phyloP scores from a whole-genome alignment of 768 basidiomycete species.

The Kwoniella bestiolae region DNA sequence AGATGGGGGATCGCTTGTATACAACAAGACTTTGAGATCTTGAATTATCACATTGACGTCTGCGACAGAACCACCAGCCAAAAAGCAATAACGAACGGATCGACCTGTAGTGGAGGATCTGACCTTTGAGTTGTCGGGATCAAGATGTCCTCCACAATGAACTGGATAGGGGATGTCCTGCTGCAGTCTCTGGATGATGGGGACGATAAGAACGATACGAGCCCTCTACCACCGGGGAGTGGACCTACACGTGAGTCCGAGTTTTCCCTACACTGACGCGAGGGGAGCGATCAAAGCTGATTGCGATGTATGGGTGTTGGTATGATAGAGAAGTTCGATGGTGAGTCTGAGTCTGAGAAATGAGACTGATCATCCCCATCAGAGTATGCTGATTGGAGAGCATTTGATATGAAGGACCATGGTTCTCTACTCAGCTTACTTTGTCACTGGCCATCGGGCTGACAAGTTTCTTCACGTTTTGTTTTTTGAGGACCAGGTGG shows the following conservation, averaged over 20 bases:
- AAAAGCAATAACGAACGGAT: no score
- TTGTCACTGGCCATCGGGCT: constrained; percentile 79
- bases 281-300: no score
- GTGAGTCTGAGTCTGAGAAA: no score
- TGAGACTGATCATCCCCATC: no score
- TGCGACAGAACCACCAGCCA: no score
- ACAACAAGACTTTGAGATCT: no score
- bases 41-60: no score
- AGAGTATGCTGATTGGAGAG: background rate
- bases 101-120: no score
- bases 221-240: constrained; percentile 41
- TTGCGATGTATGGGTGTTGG: no score
- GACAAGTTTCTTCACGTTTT: constrained; percentile 81
- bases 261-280: background rate
- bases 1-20: background rate
- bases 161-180: constrained; percentile 8
- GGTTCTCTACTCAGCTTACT: constrained; percentile 88
- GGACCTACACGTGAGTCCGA: constrained; percentile 49
- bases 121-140: no score
- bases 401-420: constrained; percentile 66
- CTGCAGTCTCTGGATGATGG: constrained; percentile 7
- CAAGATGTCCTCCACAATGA: background rate
- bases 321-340: constrained; percentile 46
- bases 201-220: constrained; percentile 18
- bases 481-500: constrained; percentile 83